Percentiles rank a stretch among this genome's conserved stretches.
Evolutionary conservation across 2,329 filamentous ascomycete species (phyloP).

Genomic region (Sporothrix brunneoviolacea): DNA sequence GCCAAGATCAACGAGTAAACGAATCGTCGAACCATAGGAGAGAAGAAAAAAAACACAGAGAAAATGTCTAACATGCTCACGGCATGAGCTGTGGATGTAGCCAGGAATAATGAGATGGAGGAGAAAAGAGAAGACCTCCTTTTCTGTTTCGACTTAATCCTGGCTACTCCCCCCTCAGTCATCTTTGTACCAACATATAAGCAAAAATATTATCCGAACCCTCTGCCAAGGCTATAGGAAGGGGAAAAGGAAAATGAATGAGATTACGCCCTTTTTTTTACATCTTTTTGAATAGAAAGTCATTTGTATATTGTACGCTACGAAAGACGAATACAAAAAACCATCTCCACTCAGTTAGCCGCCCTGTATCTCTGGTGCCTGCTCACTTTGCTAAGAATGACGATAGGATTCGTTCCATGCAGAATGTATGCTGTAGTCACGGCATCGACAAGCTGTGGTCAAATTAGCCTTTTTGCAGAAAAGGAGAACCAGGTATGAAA

Average conservation of each 20-base stretch:
- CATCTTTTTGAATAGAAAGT: not conserved
- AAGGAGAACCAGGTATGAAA: too few relatives aligned
- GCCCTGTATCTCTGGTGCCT: too few relatives aligned
- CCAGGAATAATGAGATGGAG: not conserved
- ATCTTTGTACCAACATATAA: not conserved
- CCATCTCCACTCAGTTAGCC: too few relatives aligned
- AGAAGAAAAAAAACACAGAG: slow-evolving; percentile 18
- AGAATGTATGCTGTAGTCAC: too few relatives aligned
- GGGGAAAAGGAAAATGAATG: not conserved
- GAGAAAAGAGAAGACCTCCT: not conserved
- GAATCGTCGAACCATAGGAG: slow-evolving; percentile 13
- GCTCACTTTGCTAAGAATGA: too few relatives aligned
- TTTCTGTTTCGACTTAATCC: not conserved
- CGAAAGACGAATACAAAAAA: too few relatives aligned
- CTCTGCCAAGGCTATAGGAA: too few relatives aligned
- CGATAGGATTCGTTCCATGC: too few relatives aligned
- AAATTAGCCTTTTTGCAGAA: too few relatives aligned
- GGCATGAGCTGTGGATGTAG: too few relatives aligned
- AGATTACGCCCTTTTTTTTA: not conserved
- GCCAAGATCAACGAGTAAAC: slow-evolving; percentile 98
- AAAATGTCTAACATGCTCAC: not conserved
- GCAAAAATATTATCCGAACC: not conserved
- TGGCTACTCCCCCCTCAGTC: not conserved
- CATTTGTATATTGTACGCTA: too few relatives aligned
- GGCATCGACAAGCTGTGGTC: too few relatives aligned